These are phyloP conservation scores for Papilionanthe hybrid DNA, from an alignment of 116 monocot genomes.

Conservation along the genomic window DNA sequence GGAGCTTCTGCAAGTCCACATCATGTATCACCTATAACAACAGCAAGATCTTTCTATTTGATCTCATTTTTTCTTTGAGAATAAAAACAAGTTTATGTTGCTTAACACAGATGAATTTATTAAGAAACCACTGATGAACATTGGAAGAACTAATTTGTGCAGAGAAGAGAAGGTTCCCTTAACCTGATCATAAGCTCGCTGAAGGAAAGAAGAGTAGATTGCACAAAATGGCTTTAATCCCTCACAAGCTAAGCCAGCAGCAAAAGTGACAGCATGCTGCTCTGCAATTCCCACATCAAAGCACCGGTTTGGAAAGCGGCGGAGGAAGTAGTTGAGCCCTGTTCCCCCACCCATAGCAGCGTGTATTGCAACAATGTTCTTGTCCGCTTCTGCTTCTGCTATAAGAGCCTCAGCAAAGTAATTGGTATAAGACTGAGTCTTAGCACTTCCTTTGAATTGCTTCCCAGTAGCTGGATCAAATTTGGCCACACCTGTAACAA, in stretches of 20 bases:
- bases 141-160: no score
- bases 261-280: conserved; percentile 97
- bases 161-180: background rate
- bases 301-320: conserved; percentile 78
- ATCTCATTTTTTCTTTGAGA: background rate
- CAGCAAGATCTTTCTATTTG: background rate
- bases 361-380: conserved; percentile 82
- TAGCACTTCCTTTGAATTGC: conserved; percentile 57
- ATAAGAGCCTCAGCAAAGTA: conserved; percentile 92
- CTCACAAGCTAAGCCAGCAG: conserved; percentile 89
- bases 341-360: conserved; percentile 98
- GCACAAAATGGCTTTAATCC: conserved; percentile 93
- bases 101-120: no score
- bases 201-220: conserved; percentile 92
- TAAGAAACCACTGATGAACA: no score
- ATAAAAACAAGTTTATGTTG: no score
- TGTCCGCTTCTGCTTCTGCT: conserved; percentile 88
- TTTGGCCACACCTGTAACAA: conserved; percentile 63
- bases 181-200: conserved; percentile 90
- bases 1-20: conserved; percentile 94
- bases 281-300: conserved; percentile 97
- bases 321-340: conserved; percentile 85
- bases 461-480: conserved; percentile 95
- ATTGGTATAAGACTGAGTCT: conserved; percentile 79
- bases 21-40: conserved; percentile 78